phyloP scores from a whole-genome alignment of 257 asterid genomes.

The Solanum bulbocastanum region DNA sequence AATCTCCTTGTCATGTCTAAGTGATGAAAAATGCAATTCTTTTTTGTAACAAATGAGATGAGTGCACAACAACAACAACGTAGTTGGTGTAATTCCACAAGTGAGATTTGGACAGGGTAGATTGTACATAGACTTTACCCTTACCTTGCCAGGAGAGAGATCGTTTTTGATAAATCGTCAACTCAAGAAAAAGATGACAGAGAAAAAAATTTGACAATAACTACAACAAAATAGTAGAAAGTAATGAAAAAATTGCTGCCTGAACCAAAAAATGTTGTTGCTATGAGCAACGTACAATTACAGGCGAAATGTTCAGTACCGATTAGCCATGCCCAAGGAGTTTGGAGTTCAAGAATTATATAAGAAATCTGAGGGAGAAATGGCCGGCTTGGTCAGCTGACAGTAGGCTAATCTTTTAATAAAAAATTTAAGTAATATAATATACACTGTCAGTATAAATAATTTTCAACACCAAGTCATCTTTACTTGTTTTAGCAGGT shows the following conservation, averaged over 20 bases:
- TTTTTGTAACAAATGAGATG: background rate
- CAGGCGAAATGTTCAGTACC: background rate
- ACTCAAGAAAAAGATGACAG: background rate
- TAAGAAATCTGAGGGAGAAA: background rate
- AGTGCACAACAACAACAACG: background rate
- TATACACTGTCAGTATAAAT: background rate
- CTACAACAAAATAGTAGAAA: background rate
- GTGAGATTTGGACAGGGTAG: fast-evolving
- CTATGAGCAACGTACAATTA: background rate
- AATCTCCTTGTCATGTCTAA: slow-evolving; percentile 18
- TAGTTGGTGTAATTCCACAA: background rate
- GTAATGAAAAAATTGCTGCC: background rate
- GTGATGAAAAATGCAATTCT: background rate
- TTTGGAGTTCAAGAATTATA: background rate
- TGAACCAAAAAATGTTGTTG: background rate
- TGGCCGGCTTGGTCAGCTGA: slow-evolving; percentile 12
- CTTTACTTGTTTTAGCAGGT: fast-evolving
- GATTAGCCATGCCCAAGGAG: background rate
- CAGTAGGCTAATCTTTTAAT: background rate
- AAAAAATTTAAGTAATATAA: background rate
- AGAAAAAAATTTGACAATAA: background rate
- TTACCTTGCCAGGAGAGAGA: fast-evolving
- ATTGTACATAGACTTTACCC: background rate
- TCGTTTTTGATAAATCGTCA: background rate
- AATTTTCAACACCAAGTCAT: background rate